Percentiles rank a stretch among this genome's conserved stretches.
phyloP scores from a whole-genome alignment of 2,329 filamentous ascomycete species.

The Nannizzia gypsea region DNA sequence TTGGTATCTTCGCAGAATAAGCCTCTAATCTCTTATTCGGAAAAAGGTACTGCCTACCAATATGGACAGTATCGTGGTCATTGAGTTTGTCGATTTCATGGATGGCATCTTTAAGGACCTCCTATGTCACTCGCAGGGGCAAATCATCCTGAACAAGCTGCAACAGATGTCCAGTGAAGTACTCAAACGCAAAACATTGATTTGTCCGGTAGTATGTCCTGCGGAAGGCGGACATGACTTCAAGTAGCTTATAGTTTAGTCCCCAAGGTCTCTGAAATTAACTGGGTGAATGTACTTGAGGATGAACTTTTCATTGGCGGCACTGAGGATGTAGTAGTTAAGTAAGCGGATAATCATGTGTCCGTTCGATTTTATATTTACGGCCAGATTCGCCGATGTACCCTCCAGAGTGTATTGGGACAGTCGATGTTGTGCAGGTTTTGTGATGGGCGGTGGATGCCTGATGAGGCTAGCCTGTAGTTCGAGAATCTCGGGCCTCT shows the following conservation, averaged over 20 bases:
- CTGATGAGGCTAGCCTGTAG: background rate
- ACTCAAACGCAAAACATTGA: slow-evolving; percentile 38
- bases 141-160: slow-evolving; percentile 32
- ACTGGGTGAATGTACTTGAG: slow-evolving; percentile 14
- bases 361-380: background rate
- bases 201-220: slow-evolving; percentile 35
- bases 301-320: slow-evolving; percentile 8
- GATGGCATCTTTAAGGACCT: slow-evolving; percentile 33
- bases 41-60: slow-evolving; percentile 13
- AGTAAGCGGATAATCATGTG: background rate
- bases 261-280: slow-evolving; percentile 1
- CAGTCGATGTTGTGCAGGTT: background rate
- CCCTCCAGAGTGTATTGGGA: background rate
- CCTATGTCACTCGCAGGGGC: slow-evolving; percentile 26
- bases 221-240: slow-evolving; percentile 20
- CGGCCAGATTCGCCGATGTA: background rate
- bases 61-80: slow-evolving; percentile 26
- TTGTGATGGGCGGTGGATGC: background rate
- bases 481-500: no score
- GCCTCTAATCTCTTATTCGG: background rate
- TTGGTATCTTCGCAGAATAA: slow-evolving; percentile 21
- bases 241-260: background rate
- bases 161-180: slow-evolving; percentile 34
- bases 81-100: slow-evolving; percentile 28
- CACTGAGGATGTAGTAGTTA: background rate